Conservation (phyloP, 257 asterid species). For the Echium plantagineum region DNA sequence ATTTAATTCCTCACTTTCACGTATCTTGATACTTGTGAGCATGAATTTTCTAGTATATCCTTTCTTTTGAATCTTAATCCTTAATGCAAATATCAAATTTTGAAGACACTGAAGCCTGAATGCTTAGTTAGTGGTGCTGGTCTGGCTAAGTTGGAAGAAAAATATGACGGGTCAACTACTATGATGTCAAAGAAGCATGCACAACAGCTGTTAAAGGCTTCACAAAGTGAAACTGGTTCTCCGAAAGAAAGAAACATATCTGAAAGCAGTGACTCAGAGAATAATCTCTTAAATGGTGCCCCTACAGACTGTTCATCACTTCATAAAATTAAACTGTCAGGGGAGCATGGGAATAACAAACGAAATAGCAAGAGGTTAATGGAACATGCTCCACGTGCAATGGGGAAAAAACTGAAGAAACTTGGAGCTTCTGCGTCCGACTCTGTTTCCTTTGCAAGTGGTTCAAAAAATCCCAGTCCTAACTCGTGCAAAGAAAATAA, state of each 20-base stretch:
- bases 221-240: conserved; percentile 61
- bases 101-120: conserved; percentile 46
- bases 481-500: conserved; percentile 33
- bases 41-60: too few species aligned
- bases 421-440: conserved; percentile 48
- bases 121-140: conserved; percentile 22
- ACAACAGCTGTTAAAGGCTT: conserved; percentile 52
- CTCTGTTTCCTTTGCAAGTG: conserved; percentile 37
- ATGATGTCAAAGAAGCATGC: conserved; percentile 47
- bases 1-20: too few species aligned
- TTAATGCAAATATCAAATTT: neutral
- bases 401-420: conserved; percentile 57
- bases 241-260: conserved; percentile 26
- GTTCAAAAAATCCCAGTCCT: conserved; percentile 35
- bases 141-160: conserved; percentile 29
- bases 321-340: conserved; percentile 29
- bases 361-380: conserved; percentile 92
- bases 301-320: conserved; percentile 28
- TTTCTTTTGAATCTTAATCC: too few species aligned
- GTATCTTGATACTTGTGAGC: too few species aligned
- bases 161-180: conserved; percentile 19
- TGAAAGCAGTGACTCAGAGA: conserved; percentile 50
- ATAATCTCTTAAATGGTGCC: conserved; percentile 34
- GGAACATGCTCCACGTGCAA: conserved; percentile 58
- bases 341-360: conserved; percentile 41